A percentile compares a stretch with the other conserved stretches of the same genome.
Evolutionary conservation across 2,329 filamentous ascomycete genomes (phyloP).

Genomic region (Elsinoe perseae): DNA sequence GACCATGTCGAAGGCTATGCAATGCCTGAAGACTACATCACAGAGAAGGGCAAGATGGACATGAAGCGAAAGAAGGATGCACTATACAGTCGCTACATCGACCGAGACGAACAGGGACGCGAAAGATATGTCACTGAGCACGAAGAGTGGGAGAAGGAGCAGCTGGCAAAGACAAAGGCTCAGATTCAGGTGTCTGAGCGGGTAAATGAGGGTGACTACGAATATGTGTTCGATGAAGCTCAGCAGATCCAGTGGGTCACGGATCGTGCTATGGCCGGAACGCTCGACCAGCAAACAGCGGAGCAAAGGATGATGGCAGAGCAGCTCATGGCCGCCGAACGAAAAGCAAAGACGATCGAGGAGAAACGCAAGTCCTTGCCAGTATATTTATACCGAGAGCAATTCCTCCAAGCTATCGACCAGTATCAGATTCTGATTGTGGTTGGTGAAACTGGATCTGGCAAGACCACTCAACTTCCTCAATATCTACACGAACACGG

Average conservation of each 20-base stretch:
- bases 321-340: slow-evolving; percentile 80
- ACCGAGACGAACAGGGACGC: slow-evolving; percentile 76
- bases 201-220: slow-evolving; percentile 74
- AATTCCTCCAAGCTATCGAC: slow-evolving; percentile 78
- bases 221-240: slow-evolving; percentile 84
- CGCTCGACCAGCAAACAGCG: slow-evolving; percentile 58
- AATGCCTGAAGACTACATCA: slow-evolving; percentile 92
- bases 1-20: slow-evolving; percentile 87
- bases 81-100: slow-evolving; percentile 83
- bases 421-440: slow-evolving; percentile 84
- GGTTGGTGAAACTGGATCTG: slow-evolving; percentile 88
- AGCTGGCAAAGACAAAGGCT: slow-evolving; percentile 76
- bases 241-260: slow-evolving; percentile 80
- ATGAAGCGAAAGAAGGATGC: slow-evolving; percentile 80
- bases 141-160: slow-evolving; percentile 92
- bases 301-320: slow-evolving; percentile 73
- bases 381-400: slow-evolving; percentile 78
- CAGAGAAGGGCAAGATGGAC: slow-evolving; percentile 84
- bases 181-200: slow-evolving; percentile 70
- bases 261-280: slow-evolving; percentile 64
- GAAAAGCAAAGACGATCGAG: slow-evolving; percentile 79
- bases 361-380: slow-evolving; percentile 86
- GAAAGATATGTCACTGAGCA: slow-evolving; percentile 89
- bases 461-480: slow-evolving; percentile 91
- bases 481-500: slow-evolving; percentile 91